Conservation (phyloP, 1,284 basidiomycete species). For the Trametes versicolor region DNA sequence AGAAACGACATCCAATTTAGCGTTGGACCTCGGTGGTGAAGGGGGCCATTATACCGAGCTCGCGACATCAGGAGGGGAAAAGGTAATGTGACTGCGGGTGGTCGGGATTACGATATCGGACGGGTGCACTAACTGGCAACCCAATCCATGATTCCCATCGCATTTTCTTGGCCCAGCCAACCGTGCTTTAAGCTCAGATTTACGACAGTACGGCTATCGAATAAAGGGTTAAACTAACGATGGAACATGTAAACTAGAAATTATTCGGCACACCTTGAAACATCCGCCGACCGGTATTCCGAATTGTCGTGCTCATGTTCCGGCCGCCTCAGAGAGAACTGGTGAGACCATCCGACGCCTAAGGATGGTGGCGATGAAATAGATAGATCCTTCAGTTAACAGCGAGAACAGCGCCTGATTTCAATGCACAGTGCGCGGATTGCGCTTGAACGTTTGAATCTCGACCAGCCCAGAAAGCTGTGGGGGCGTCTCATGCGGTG, state of each 20-base stretch:
- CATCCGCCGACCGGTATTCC: not conserved
- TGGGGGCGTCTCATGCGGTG: not conserved
- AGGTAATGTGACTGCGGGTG: conserved; percentile 11
- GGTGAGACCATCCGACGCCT: conserved; percentile 9
- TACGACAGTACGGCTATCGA: not conserved
- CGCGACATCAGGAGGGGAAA: not conserved
- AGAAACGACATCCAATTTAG: not conserved
- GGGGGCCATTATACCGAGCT: not conserved
- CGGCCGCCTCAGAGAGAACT: not conserved
- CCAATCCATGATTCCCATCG: not conserved
- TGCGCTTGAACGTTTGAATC: not conserved
- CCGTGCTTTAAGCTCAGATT: not conserved
- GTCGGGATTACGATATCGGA: conserved; percentile 16
- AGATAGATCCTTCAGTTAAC: conserved; percentile 6
- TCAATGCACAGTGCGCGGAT: conserved; percentile 2
- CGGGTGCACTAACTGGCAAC: not conserved
- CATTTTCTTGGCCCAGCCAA: too few relatives aligned
- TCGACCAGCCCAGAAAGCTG: not conserved
- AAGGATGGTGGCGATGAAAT: conserved; percentile 7
- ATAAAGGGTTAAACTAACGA: too few relatives aligned
- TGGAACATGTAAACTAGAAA: too few relatives aligned
- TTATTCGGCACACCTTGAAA: too few relatives aligned
- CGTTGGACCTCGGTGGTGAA: not conserved
- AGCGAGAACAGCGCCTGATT: not conserved
- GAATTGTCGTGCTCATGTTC: not conserved